phyloP scores from a whole-genome alignment of 1,284 basidiomycete genomes.

The Microbotryum silenes-acaulis region DNA sequence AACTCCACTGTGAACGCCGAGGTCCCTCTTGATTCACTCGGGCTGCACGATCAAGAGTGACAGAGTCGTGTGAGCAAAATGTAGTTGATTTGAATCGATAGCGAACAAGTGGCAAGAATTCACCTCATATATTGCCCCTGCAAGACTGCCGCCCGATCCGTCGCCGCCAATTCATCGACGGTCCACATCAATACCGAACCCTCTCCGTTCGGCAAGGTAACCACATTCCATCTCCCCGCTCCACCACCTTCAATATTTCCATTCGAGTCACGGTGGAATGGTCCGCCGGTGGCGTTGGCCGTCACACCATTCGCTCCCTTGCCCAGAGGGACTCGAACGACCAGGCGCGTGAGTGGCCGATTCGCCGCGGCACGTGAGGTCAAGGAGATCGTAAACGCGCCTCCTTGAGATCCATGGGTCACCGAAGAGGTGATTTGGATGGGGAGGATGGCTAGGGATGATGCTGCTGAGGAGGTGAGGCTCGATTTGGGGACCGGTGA shows the following conservation, averaged over 20 bases:
- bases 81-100: not conserved
- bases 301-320: slow-evolving; percentile 9
- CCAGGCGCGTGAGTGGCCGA: slow-evolving; percentile 10
- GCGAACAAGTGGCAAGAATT: not conserved
- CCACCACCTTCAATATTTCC: slow-evolving; percentile 15
- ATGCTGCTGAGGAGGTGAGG: not conserved
- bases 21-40: not conserved
- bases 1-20: slow-evolving; percentile 20
- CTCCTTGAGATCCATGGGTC: slow-evolving; percentile 21
- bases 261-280: slow-evolving; percentile 7
- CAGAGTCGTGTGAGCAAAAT: not conserved
- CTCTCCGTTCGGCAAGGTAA: not conserved
- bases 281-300: slow-evolving; percentile 7
- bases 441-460: slow-evolving; percentile 19
- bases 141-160: slow-evolving; percentile 20
- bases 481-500: not conserved
- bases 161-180: slow-evolving; percentile 8
- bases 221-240: slow-evolving; percentile 24
- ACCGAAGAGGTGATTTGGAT: slow-evolving; percentile 15
- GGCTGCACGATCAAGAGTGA: slow-evolving; percentile 6
- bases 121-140: slow-evolving; percentile 16
- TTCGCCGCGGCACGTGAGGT: slow-evolving; percentile 12
- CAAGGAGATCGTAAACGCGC: slow-evolving; percentile 14
- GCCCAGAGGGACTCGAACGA: slow-evolving; percentile 20
- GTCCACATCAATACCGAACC: slow-evolving; percentile 12